Conservation (phyloP, 306 rosid species). For the Cucurbita ficifolia region DNA sequence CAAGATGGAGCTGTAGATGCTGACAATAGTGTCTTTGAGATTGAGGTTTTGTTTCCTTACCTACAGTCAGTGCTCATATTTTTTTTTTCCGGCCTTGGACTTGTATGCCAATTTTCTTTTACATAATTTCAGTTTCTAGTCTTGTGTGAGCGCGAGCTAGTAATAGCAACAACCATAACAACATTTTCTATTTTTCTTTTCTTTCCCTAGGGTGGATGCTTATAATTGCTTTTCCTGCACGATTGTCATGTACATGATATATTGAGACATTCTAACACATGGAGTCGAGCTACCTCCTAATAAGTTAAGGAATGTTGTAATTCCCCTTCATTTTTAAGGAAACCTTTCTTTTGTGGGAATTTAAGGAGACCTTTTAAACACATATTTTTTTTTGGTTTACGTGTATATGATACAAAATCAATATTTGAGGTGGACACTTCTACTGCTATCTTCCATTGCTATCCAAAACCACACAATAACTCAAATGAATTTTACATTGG, state of each 20-base stretch:
- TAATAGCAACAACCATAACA: not conserved
- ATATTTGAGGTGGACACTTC: not conserved
- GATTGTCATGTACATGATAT: not conserved
- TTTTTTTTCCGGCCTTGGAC: not conserved
- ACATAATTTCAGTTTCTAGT: not conserved
- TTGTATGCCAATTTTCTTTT: not conserved
- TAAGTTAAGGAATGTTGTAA: not conserved
- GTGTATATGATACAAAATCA: not conserved
- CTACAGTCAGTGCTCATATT: not conserved
- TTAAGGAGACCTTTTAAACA: not conserved
- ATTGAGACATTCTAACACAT: not conserved
- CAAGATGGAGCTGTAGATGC: slow-evolving; percentile 98
- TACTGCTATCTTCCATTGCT: not conserved
- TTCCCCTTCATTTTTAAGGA: not conserved
- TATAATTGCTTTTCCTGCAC: not conserved
- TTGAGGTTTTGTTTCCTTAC: slow-evolving; percentile 40
- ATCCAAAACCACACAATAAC: not conserved
- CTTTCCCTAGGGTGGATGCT: not conserved
- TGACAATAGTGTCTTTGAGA: slow-evolving; percentile 38
- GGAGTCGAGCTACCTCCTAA: not conserved
- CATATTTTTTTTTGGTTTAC: not conserved
- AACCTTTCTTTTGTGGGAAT: not conserved
- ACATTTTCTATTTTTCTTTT: not conserved
- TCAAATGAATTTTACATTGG: not conserved
- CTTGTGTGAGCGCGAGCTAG: not conserved